A percentile compares a stretch with the other conserved stretches of the same genome.
Conservation (phyloP, 768 basidiomycete species). For the Lentinus tigrinus region DNA sequence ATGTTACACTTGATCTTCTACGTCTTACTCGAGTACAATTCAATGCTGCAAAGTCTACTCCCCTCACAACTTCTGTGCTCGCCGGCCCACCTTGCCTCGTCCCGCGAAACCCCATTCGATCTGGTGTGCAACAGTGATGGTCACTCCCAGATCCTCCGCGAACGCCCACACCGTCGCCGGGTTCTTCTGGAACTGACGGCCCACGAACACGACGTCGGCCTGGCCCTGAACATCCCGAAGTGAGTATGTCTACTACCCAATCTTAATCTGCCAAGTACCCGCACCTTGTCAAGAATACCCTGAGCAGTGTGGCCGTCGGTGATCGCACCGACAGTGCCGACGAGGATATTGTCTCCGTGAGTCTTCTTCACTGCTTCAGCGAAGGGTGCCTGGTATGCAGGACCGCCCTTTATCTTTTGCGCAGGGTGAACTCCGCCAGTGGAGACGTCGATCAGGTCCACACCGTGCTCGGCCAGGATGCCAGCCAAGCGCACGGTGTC, state of each 20-base stretch:
- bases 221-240: conserved; percentile 48
- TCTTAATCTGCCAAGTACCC: no score
- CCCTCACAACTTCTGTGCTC: neutral
- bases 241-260: no score
- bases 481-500: conserved; percentile 64
- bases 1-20: neutral
- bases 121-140: conserved; percentile 47
- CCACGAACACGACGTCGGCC: conserved; percentile 49
- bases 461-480: conserved; percentile 59
- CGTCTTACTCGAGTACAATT: no score
- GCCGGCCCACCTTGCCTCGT: conserved; percentile 12
- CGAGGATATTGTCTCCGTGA: conserved; percentile 40
- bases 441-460: conserved; percentile 77
- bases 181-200: conserved; percentile 55
- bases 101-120: conserved; percentile 55
- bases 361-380: conserved; percentile 40
- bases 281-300: conserved; percentile 47
- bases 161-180: conserved; percentile 50
- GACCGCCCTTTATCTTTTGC: conserved; percentile 41
- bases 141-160: conserved; percentile 55
- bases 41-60: no score
- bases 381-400: conserved; percentile 19
- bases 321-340: conserved; percentile 58
- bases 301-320: conserved; percentile 54
- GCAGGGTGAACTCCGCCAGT: conserved; percentile 54